A percentile compares a stretch with the other conserved stretches of the same genome.
These are phyloP conservation scores for Gaultheria prostrata DNA, from an alignment of 148 eudicot species.

Conservation along the genomic window DNA sequence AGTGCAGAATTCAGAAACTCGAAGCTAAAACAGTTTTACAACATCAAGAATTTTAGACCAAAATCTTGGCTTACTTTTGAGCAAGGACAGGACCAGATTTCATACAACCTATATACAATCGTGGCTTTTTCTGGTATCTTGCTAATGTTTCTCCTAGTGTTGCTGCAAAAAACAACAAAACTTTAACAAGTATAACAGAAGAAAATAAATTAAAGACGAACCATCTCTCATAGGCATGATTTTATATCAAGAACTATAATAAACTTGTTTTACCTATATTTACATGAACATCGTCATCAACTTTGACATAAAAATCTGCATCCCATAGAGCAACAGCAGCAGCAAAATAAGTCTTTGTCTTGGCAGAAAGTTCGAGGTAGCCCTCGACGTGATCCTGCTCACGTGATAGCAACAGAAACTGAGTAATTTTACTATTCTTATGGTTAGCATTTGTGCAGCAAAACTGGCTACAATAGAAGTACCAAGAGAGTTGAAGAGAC, in stretches of 20 bases:
- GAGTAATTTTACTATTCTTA: neutral
- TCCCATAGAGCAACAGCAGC: conserved; percentile 52
- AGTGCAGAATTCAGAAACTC: neutral
- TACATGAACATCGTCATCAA: conserved; percentile 59
- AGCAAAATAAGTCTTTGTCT: conserved; percentile 53
- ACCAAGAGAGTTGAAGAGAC: conserved; percentile 10
- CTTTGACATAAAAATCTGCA: conserved; percentile 57
- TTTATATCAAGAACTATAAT: neutral
- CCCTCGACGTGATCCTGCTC: conserved; percentile 58
- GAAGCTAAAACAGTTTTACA: neutral
- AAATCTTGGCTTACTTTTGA: conserved; percentile 42
- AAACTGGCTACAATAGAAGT: neutral
- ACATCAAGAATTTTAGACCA: neutral
- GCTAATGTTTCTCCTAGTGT: conserved; percentile 53
- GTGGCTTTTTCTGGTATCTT: conserved; percentile 43
- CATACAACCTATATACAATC: conserved; percentile 58
- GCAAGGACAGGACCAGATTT: conserved; percentile 61
- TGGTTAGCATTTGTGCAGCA: neutral
- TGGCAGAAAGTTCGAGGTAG: conserved; percentile 53
- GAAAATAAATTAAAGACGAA: neutral
- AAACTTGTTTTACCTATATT: conserved; percentile 37
- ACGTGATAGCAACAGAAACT: neutral
- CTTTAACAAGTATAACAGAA: neutral
- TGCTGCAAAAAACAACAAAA: conserved; percentile 28
- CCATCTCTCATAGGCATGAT: neutral